phyloP scores from a whole-genome alignment of 352 stramenopile genomes.

The Pythium vanterpoolii region DNA sequence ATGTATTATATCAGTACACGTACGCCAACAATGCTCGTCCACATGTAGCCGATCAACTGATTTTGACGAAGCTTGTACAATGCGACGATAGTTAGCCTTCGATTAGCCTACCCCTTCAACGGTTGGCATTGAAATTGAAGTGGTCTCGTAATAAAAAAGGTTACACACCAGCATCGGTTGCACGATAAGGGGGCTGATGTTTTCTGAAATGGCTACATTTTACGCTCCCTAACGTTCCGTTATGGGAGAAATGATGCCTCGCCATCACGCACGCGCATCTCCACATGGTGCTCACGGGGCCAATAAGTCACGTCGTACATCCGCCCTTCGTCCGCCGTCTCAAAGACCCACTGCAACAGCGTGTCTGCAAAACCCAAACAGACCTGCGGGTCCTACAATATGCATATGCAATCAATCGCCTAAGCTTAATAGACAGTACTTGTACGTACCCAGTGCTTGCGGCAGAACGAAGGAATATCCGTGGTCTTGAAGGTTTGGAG shows the following conservation, averaged over 20 bases:
- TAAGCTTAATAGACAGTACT: too few relatives aligned
- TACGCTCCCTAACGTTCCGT: neutral
- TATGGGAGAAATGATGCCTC: conserved; percentile 33
- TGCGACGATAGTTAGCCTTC: neutral
- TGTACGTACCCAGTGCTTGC: conserved; percentile 63
- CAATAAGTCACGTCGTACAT: conserved; percentile 51
- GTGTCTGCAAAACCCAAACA: conserved; percentile 67
- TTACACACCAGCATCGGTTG: neutral
- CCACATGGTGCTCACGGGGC: conserved; percentile 43
- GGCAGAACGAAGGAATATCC: conserved; percentile 58
- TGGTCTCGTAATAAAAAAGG: neutral
- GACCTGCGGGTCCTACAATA: conserved; percentile 37
- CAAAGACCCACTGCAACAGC: conserved; percentile 62
- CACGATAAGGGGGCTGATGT: conserved; percentile 1
- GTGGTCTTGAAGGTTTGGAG: conserved; percentile 63
- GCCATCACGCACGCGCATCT: conserved; percentile 28
- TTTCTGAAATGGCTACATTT: conserved; percentile 19
- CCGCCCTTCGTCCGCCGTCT: conserved; percentile 30
- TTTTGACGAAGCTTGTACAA: conserved; percentile 1
- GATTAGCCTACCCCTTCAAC: conserved; percentile 5
- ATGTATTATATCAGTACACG: conserved; percentile 9
- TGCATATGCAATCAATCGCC: neutral
- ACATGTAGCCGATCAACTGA: neutral
- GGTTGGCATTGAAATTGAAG: neutral
- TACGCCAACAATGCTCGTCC: neutral